Conservation (phyloP, 2,329 filamentous ascomycete species). For the Aureobasidium sp. region DNA sequence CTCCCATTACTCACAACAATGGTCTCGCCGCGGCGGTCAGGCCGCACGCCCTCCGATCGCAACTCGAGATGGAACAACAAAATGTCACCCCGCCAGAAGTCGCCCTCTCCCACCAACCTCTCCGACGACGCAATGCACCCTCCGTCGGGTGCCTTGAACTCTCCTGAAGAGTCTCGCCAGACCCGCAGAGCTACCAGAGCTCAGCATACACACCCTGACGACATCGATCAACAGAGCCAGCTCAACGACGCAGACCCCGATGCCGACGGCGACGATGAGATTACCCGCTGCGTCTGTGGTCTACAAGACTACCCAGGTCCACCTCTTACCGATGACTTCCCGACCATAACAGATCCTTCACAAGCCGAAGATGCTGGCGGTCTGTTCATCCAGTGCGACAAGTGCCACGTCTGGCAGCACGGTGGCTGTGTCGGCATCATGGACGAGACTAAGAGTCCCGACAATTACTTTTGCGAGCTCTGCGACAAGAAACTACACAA, state of each 20-base stretch:
- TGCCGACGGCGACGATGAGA: slow-evolving; percentile 74
- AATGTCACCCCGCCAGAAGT: slow-evolving; percentile 65
- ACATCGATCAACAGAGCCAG: slow-evolving; percentile 39
- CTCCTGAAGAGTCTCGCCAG: slow-evolving; percentile 56
- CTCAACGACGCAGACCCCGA: slow-evolving; percentile 54
- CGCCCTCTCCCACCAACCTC: slow-evolving; percentile 63
- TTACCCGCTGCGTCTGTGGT: slow-evolving; percentile 91
- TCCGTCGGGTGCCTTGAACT: slow-evolving; percentile 44
- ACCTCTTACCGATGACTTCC: slow-evolving; percentile 48
- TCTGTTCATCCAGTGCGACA: slow-evolving; percentile 95
- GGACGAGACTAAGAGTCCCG: slow-evolving; percentile 84
- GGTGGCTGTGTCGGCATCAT: slow-evolving; percentile 96
- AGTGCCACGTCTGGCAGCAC: slow-evolving; percentile 98
- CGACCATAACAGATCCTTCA: slow-evolving; percentile 37
- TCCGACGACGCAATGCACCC: slow-evolving; percentile 47
- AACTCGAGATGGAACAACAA: slow-evolving; percentile 64
- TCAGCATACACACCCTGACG: slow-evolving; percentile 53
- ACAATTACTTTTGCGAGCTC: slow-evolving; percentile 96
- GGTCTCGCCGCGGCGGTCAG: slow-evolving; percentile 10
- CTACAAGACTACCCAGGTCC: slow-evolving; percentile 90
- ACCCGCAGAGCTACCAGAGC: slow-evolving; percentile 74
- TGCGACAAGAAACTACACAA: slow-evolving; percentile 89
- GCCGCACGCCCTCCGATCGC: slow-evolving; percentile 48
- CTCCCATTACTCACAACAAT: not conserved
- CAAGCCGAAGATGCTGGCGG: slow-evolving; percentile 82